Evolutionary conservation across 257 asterid species (phyloP).

Genomic region (Dorcoceras hygrometricum): DNA sequence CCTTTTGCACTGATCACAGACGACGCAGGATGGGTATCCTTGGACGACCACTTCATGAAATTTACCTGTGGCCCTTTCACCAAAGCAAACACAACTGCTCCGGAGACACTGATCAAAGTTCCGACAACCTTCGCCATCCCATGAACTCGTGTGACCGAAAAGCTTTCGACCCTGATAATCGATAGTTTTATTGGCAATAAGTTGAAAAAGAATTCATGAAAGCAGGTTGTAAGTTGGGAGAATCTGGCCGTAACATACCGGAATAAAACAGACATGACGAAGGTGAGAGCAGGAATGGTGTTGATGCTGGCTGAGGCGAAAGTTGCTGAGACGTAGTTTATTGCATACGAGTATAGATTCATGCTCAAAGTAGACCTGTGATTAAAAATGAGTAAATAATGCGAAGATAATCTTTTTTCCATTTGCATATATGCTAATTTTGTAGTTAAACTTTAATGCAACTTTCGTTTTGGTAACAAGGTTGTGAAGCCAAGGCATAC

Average conservation of each 20-base stretch:
- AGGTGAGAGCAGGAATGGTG: conserved; percentile 58
- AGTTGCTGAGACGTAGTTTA: conserved; percentile 61
- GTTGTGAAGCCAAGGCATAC: conserved; percentile 27
- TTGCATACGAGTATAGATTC: conserved; percentile 50
- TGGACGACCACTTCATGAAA: conserved; percentile 35
- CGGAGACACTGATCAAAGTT: conserved; percentile 37
- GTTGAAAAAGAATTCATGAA: not conserved
- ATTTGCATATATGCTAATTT: not conserved
- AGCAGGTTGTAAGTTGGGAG: not conserved
- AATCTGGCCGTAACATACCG: conserved; percentile 34
- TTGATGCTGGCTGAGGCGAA: conserved; percentile 60
- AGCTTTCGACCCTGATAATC: conserved; percentile 47
- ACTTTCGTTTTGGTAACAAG: too few relatives aligned
- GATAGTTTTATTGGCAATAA: not conserved
- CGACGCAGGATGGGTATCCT: not conserved
- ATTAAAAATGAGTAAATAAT: conserved; percentile 7
- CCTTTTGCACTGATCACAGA: conserved; percentile 22
- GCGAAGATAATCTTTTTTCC: too few relatives aligned
- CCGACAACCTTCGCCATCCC: conserved; percentile 52
- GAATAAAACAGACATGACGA: conserved; percentile 37
- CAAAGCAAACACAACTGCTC: conserved; percentile 63
- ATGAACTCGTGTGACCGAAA: conserved; percentile 35
- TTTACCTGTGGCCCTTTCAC: conserved; percentile 53
- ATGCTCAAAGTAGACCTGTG: conserved; percentile 51
- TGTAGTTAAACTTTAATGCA: too few relatives aligned